Base-by-base conservation (phyloP, 768 basidiomycete genomes). In the Tylopilus rubrobrunneus region DNA sequence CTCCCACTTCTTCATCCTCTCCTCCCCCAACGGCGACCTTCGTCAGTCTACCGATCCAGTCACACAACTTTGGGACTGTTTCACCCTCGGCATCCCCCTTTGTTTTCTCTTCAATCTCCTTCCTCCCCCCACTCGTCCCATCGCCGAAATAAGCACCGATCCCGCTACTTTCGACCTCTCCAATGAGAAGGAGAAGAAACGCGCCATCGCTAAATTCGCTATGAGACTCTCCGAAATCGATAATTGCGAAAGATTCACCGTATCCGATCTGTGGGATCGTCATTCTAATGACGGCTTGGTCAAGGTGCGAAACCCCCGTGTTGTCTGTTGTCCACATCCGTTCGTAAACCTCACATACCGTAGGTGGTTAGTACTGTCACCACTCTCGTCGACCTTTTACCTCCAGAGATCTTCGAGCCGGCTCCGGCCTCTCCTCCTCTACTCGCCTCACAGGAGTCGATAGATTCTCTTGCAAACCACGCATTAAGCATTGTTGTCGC, bases 51-150 rank as follows among this genome's bases (percentile, higher is more conserved):
- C 87, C 41, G 94, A 98, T 74, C 92, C 93, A 36, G 96, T 99
- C 63, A 86, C 88, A 45, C 91, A 93, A 69, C 84, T 98, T 47
- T 96, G 95, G 87, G 90, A 92, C 66, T 85, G 90, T 67, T 90
- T 99, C 73, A 86, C 93, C 40, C 82, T 93, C 34, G 97, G 97
- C 54, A 85, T 92, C 45, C 87, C 94, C 43, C 87, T 98, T 61
- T 96, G 93, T 75, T 97, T 89, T 76, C 85, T 99, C 62, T 96
- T 92, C 78, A 96, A 99, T 74, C 85, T 89, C 69, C 85, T 98
- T 52, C 87, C 87, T 37, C 65, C 67, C 4, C 70, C 74, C 15
- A 62, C 68, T 21, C 62, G 58, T 14, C 75, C 71, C 36, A 77
- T 76, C 65, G 78, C 80, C 57, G 65, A 68, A 25, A 83, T 91